phyloP scores from a whole-genome alignment of 2,329 filamentous ascomycete species.

The Apiospora koreana region DNA sequence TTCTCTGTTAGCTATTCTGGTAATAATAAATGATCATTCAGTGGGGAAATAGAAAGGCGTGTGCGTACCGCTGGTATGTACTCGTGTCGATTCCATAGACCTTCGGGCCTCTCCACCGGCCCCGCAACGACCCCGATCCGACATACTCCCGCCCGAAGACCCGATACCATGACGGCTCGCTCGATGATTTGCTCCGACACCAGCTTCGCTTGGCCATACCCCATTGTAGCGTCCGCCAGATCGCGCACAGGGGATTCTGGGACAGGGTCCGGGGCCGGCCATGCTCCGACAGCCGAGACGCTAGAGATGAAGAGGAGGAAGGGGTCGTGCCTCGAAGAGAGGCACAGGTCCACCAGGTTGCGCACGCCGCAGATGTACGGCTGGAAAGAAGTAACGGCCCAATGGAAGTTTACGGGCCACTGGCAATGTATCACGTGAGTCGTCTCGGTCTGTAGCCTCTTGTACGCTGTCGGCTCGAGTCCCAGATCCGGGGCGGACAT shows the following conservation, averaged over 20 bases:
- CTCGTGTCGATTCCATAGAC: constrained; percentile 57
- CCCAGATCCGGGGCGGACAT: constrained; percentile 49
- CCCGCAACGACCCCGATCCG: constrained; percentile 52
- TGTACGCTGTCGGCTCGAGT: constrained; percentile 37
- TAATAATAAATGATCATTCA: too few relatives aligned
- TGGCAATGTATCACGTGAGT: constrained; percentile 57
- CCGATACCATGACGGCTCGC: constrained; percentile 34
- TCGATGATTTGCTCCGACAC: constrained; percentile 44
- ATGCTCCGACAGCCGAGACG: constrained; percentile 39
- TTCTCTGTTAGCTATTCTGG: background rate
- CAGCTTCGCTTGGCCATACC: constrained; percentile 48
- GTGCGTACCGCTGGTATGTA: constrained; percentile 54
- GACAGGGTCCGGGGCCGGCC: constrained; percentile 30
- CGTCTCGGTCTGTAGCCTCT: constrained; percentile 37
- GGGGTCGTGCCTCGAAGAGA: constrained; percentile 33
- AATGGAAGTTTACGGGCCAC: constrained; percentile 57
- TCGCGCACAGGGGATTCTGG: constrained; percentile 41
- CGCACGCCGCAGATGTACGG: constrained; percentile 51
- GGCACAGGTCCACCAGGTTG: constrained; percentile 46
- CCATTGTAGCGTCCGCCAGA: constrained; percentile 30
- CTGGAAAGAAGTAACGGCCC: constrained; percentile 49
- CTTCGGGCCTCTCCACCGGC: constrained; percentile 36
- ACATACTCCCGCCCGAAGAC: constrained; percentile 41
- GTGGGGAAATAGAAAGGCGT: constrained; percentile 42
- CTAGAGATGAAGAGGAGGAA: constrained; percentile 46